Evolutionary conservation across 495 filamentous ascomycete species (phyloP).

Genomic region (Penicillium steckii): DNA sequence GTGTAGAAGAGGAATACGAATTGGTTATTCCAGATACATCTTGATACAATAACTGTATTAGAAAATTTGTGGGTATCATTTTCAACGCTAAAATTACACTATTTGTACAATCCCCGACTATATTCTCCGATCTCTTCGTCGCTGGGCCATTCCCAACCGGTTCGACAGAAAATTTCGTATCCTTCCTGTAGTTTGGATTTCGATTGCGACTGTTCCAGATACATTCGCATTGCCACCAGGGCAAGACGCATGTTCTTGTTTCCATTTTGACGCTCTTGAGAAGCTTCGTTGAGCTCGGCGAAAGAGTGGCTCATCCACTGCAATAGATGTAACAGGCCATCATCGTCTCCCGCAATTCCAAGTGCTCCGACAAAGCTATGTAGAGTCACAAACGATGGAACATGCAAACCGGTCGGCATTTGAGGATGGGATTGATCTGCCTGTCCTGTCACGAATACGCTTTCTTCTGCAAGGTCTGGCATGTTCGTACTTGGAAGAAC

Average conservation of each 20-base stretch:
- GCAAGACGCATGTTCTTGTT: conserved; percentile 44
- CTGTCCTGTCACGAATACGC: conserved; percentile 13
- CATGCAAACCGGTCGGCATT: conserved; percentile 37
- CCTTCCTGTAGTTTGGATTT: conserved; percentile 32
- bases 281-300: conserved; percentile 32
- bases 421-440: conserved; percentile 11
- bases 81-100: conserved; percentile 25
- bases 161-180: conserved; percentile 45
- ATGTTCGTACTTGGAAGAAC: conserved; percentile 30
- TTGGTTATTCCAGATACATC: too few relatives aligned
- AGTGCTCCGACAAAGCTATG: conserved; percentile 55
- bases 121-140: conserved; percentile 53
- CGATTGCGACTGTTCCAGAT: conserved; percentile 46
- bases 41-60: too few relatives aligned
- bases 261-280: conserved; percentile 44
- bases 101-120: conserved; percentile 19
- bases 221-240: conserved; percentile 51
- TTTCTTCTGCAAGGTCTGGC: conserved; percentile 23
- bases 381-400: conserved; percentile 45
- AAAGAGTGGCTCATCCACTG: conserved; percentile 52
- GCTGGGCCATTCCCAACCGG: conserved; percentile 55
- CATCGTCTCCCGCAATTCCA: conserved; percentile 46
- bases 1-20: too few relatives aligned
- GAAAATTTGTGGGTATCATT: conserved; percentile 11
- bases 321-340: conserved; percentile 49